A percentile compares a stretch with the other conserved stretches of the same genome.
Evolutionary conservation across 352 stramenopile genomes (phyloP).

Genomic region (Phytophthora hybrid): DNA sequence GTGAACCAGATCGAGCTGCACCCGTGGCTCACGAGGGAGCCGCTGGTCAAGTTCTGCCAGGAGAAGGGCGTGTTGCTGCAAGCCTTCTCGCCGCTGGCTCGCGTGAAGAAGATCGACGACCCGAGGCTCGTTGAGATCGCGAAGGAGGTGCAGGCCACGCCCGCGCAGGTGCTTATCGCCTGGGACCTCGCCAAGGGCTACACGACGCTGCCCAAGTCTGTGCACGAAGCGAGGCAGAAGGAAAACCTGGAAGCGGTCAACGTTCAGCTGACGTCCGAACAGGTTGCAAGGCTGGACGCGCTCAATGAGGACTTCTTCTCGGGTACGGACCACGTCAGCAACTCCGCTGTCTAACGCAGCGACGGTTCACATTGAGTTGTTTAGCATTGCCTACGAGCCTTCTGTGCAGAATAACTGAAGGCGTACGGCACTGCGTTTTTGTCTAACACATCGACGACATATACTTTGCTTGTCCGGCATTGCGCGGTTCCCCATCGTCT

Average conservation of each 20-base stretch:
- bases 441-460: conserved; percentile 44
- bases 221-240: conserved; percentile 50
- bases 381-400: conserved; percentile 15
- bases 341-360: conserved; percentile 42
- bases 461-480: conserved; percentile 21
- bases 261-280: conserved; percentile 43
- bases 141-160: conserved; percentile 38
- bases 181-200: conserved; percentile 56
- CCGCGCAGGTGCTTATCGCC: conserved; percentile 56
- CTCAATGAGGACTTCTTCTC: conserved; percentile 52
- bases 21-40: conserved; percentile 61
- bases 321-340: conserved; percentile 46
- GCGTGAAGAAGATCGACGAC: conserved; percentile 54
- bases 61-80: conserved; percentile 50
- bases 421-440: conserved; percentile 13
- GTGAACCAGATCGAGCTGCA: conserved; percentile 86
- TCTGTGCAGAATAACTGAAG: conserved; percentile 15
- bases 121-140: conserved; percentile 47
- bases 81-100: conserved; percentile 58
- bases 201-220: conserved; percentile 60
- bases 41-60: conserved; percentile 66
- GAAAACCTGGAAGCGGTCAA: conserved; percentile 54
- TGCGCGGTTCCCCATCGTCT: conserved; percentile 17
- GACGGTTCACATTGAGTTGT: conserved; percentile 17
- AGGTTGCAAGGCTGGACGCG: conserved; percentile 46